Evolutionary conservation across 2,329 filamentous ascomycete species (phyloP), one percentile per base, ranked within the genome.

Genomic region (Aspergillus unguis): DNA sequence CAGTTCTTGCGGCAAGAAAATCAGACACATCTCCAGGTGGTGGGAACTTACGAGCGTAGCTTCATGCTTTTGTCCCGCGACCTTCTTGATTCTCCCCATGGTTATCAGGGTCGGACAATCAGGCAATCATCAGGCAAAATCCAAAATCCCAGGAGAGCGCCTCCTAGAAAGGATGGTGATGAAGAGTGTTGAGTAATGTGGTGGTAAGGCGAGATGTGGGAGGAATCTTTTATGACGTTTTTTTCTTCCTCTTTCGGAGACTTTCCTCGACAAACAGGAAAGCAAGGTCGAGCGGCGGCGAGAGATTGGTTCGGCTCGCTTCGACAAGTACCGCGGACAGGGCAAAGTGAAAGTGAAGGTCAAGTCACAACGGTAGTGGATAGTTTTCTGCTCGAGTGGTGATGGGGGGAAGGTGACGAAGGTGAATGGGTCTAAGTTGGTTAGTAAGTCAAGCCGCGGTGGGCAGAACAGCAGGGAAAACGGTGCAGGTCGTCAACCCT

Each of bases 61-160:
- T 66, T 77, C 76, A 66, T 79, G 76, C 63, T 78, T 79, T 56
- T 75, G 72, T 63, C 75, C 73, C 53, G 76, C 74, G 69, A 72
- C 73, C 73, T 77, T 79, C 71, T 77, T 77, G 66, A 79, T 77
- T 76, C 74, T 77, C 74, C 76, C 76, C 75, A 77, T 77, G 60
- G 62, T 73, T 62, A 59, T 60, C 62, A 60, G 60, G 59, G 59
- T 64, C 54, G 47, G 54, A 59, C 52, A 60, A 58, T 60, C 65
- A 65, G 69, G 59, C 65, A 69, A 72, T 66, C 72, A 75, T 75
- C 65, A 71, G 71, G 72, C 64, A 58, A 55, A 27, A 38, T 55
- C 31, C 26, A 56, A 49, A 53, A 46, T 54, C 55, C 60, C 58
- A 62, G 62, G 57, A 53, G 58, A 40, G 31, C 52, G 55, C 60